Percentiles rank a stretch among this genome's conserved stretches.
These are phyloP conservation scores for Dendrobium chrysotoxum DNA, from an alignment of 106 monocot species.

Conservation along the genomic window DNA sequence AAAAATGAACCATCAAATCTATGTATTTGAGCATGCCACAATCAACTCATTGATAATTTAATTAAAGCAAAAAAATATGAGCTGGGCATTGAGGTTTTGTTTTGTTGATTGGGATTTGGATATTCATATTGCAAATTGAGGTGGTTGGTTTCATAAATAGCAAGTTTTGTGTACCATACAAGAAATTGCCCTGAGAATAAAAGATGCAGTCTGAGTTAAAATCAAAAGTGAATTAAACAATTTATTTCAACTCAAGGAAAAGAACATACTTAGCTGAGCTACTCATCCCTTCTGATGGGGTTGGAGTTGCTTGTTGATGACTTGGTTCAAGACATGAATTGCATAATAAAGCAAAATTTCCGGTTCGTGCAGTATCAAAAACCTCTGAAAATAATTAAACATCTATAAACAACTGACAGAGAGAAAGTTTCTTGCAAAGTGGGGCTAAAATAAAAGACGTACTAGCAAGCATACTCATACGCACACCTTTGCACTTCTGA, in stretches of 20 bases:
- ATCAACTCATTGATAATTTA: background rate
- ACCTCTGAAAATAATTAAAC: conserved; percentile 16
- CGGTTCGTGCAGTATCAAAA: conserved; percentile 25
- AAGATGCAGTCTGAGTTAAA: background rate
- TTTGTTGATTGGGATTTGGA: background rate
- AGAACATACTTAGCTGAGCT: conserved; percentile 18
- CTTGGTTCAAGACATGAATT: conserved; percentile 37
- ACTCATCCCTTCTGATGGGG: background rate
- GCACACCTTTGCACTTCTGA: conserved; percentile 41
- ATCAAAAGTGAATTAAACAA: background rate
- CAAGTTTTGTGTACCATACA: background rate
- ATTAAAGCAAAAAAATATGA: background rate
- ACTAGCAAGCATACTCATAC: background rate
- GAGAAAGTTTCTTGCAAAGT: conserved; percentile 1
- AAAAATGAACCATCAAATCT: background rate
- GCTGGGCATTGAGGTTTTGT: background rate
- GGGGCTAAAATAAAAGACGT: background rate
- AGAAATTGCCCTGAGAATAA: background rate
- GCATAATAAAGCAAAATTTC: conserved; percentile 46
- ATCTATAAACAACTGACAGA: conserved; percentile 9
- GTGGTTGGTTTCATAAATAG: background rate
- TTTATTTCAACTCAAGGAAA: background rate
- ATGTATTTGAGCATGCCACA: background rate
- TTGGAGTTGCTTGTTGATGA: conserved; percentile 15
- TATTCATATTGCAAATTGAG: background rate